Percentiles rank a stretch among this genome's conserved stretches.
Evolutionary conservation across 1,139 yeast genomes (phyloP).

Genomic region (Blastobotrys raffinosifermentans): DNA sequence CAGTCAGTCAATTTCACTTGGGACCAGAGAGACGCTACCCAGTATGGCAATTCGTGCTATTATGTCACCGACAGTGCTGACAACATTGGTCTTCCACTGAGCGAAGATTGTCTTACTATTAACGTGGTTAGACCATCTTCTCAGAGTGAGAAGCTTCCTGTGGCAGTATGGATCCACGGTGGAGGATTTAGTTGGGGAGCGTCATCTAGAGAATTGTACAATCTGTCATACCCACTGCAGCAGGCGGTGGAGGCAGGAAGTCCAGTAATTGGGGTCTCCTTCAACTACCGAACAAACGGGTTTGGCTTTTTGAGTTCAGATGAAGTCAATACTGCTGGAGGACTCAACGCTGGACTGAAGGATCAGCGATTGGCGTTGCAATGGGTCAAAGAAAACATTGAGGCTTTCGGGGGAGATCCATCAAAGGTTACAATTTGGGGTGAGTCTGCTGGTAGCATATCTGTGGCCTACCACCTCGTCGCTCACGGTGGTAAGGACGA

Average conservation of each 20-base stretch:
- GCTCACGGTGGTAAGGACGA: constrained; percentile 21
- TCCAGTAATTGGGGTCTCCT: constrained; percentile 32
- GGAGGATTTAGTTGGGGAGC: constrained; percentile 28
- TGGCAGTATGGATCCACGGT: constrained; percentile 35
- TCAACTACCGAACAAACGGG: constrained; percentile 33
- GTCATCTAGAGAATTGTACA: constrained; percentile 6
- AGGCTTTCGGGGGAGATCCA: constrained; percentile 37
- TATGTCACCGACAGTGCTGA: constrained; percentile 3
- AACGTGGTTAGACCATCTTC: constrained; percentile 20
- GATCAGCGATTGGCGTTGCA: constrained; percentile 35
- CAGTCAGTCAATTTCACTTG: constrained; percentile 4
- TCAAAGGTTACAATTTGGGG: constrained; percentile 34
- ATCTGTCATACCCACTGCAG: constrained; percentile 7
- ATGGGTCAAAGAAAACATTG: constrained; percentile 36
- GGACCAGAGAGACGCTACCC: constrained; percentile 11
- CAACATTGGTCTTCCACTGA: constrained; percentile 3
- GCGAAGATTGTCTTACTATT: constrained; percentile 24
- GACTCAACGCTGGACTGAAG: constrained; percentile 28
- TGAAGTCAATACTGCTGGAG: constrained; percentile 24
- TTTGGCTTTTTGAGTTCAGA: constrained; percentile 31
- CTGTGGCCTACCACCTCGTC: constrained; percentile 28
- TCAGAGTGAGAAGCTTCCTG: constrained; percentile 25
- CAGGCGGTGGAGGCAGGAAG: constrained; percentile 16
- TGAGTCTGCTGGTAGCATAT: constrained; percentile 36
- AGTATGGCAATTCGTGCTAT: constrained; percentile 11